A percentile compares a stretch with the other conserved stretches of the same genome.
phyloP scores from a whole-genome alignment of 73 alveolate species.

The Tetrahymena malaccensis region DNA sequence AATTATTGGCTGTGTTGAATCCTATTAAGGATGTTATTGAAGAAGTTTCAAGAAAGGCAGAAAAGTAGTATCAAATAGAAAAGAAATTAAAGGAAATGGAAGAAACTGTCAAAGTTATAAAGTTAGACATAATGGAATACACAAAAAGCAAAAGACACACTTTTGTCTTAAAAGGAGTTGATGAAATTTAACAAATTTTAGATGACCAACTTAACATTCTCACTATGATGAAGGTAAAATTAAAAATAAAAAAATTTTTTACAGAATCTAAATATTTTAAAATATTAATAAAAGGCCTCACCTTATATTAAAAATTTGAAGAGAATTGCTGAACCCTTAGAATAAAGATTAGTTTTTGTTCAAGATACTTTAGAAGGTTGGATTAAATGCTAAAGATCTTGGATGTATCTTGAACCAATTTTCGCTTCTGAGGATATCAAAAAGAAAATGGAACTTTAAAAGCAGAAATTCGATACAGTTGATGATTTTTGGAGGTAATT shows the following conservation, averaged over 20 bases:
- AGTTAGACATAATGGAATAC: constrained; percentile 57
- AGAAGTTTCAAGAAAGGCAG: constrained; percentile 76
- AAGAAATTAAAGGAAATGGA: constrained; percentile 63
- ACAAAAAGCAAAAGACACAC: constrained; percentile 56
- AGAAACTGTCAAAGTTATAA: constrained; percentile 62
- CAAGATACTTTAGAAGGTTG: constrained; percentile 79
- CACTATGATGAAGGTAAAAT: constrained; percentile 50
- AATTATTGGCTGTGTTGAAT: constrained; percentile 66
- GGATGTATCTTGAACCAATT: constrained; percentile 99
- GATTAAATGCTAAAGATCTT: constrained; percentile 90
- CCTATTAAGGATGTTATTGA: constrained; percentile 79
- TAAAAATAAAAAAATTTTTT: background rate
- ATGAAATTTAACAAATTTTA: constrained; percentile 61
- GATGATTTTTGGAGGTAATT: constrained; percentile 89
- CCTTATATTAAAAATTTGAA: constrained; percentile 68
- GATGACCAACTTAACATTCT: constrained; percentile 74
- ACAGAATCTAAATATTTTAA: background rate
- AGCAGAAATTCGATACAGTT: constrained; percentile 78
- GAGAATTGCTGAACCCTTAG: constrained; percentile 66
- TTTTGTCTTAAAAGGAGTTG: constrained; percentile 62
- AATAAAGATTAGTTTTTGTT: constrained; percentile 64
- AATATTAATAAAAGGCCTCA: constrained; percentile 50
- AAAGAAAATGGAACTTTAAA: constrained; percentile 83
- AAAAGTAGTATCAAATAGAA: constrained; percentile 63
- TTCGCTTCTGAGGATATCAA: constrained; percentile 97